Percentiles rank a stretch among this genome's conserved stretches.
Evolutionary conservation across 1,139 yeast species (phyloP).

Genomic region (Taphrina pruni): DNA sequence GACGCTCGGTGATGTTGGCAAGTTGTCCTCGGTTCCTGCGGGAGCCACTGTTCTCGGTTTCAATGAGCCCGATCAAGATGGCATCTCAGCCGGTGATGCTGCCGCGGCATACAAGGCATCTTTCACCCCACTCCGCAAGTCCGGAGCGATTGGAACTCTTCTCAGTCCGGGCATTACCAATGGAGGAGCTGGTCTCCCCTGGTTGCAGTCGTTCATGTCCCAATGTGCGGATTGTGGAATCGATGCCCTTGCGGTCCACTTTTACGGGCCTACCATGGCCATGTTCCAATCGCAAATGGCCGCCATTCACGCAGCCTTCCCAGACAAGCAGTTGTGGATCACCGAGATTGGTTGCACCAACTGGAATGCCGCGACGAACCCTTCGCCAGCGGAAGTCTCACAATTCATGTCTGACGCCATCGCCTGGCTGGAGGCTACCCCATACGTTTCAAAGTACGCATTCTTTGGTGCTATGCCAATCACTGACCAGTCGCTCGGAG

Average conservation of each 20-base stretch:
- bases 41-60: conserved; percentile 28
- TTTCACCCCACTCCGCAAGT: conserved; percentile 30
- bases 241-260: conserved; percentile 33
- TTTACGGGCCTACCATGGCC: conserved; percentile 33
- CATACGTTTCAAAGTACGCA: conserved; percentile 28
- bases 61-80: conserved; percentile 41
- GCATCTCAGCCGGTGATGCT: conserved; percentile 24
- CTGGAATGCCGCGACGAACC: conserved; percentile 39
- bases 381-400: conserved; percentile 25
- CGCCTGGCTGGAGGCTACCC: conserved; percentile 36
- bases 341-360: conserved; percentile 40
- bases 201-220: conserved; percentile 35
- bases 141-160: conserved; percentile 22
- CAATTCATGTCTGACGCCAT: conserved; percentile 30
- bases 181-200: conserved; percentile 34
- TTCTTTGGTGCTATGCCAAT: conserved; percentile 38
- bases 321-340: conserved; percentile 29
- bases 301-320: conserved; percentile 38
- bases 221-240: conserved; percentile 28
- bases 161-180: conserved; percentile 37
- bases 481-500: conserved; percentile 28
- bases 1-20: conserved; percentile 19
- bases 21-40: neutral
- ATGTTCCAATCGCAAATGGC: conserved; percentile 31
- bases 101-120: conserved; percentile 26